A percentile compares a stretch with the other conserved stretches of the same genome.
Conservation (phyloP, 306 rosid species). For the Ochetophila trinervis region DNA sequence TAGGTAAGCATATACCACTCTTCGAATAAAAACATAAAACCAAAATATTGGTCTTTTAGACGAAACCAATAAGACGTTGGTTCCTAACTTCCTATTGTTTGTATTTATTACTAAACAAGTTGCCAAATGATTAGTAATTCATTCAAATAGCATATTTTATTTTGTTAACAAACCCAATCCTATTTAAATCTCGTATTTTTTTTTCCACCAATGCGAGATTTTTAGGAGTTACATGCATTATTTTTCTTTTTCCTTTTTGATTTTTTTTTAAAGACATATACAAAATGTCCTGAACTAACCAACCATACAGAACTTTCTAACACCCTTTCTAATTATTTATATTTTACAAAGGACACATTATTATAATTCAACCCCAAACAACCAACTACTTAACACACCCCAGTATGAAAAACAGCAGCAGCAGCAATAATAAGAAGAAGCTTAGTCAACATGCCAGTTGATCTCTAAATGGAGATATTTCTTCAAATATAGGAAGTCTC, state of each 20-base stretch:
- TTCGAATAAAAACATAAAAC: too few relatives aligned
- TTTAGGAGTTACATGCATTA: too few relatives aligned
- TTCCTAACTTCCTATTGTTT: background rate
- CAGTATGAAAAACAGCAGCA: background rate
- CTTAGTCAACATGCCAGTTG: slow-evolving; percentile 33
- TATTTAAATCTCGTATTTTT: too few relatives aligned
- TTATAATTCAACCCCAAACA: background rate
- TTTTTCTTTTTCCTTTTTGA: too few relatives aligned
- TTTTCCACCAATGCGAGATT: too few relatives aligned
- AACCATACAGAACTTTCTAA: too few relatives aligned
- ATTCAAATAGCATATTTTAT: too few relatives aligned
- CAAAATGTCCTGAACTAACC: too few relatives aligned
- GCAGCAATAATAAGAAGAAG: too few relatives aligned
- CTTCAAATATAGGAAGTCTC: slow-evolving; percentile 51
- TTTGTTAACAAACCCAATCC: background rate
- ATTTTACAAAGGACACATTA: background rate
- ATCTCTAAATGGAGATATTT: slow-evolving; percentile 43
- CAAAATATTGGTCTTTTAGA: background rate
- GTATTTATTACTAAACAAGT: background rate
- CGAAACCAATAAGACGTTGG: slow-evolving; percentile 16
- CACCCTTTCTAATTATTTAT: background rate
- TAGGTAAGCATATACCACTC: too few relatives aligned
- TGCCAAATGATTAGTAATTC: too few relatives aligned
- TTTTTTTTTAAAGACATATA: too few relatives aligned
- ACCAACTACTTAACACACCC: background rate